Percentiles rank a stretch among this genome's conserved stretches.
These are phyloP conservation scores for Pochonia chlamydosporia DNA, from an alignment of 2,329 filamentous ascomycete species.

Conservation along the genomic window DNA sequence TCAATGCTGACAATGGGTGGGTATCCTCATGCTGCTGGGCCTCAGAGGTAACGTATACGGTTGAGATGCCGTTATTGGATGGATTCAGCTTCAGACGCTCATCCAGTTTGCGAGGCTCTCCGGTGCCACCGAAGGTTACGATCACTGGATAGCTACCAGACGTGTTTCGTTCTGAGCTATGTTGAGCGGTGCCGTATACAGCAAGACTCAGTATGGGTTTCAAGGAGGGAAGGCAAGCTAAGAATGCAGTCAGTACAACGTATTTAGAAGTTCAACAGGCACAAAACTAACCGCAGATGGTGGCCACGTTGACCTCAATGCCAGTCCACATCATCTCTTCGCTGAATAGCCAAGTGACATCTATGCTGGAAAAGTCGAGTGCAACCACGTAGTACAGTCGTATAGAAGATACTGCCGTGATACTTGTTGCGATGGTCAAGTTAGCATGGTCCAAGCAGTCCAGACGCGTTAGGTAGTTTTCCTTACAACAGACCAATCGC, in stretches of 20 bases:
- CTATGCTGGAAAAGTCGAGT: conserved; percentile 7
- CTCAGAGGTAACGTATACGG: too few relatives aligned
- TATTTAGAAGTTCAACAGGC: neutral
- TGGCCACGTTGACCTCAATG: conserved; percentile 10
- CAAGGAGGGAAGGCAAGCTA: conserved; percentile 43
- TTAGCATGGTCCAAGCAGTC: neutral
- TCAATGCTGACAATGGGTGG: too few relatives aligned
- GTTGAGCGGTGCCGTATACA: conserved; percentile 65
- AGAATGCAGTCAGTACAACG: conserved; percentile 35
- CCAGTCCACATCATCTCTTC: conserved; percentile 12
- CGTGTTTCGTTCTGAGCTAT: too few relatives aligned
- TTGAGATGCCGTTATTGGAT: too few relatives aligned
- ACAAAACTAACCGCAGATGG: conserved; percentile 8
- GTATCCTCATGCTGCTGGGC: too few relatives aligned
- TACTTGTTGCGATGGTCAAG: neutral
- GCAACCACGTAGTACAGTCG: conserved; percentile 6
- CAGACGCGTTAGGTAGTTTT: neutral
- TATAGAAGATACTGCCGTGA: conserved; percentile 6
- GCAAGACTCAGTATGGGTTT: conserved; percentile 59
- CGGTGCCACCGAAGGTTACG: too few relatives aligned
- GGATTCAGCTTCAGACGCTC: too few relatives aligned
- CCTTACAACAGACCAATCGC: conserved; percentile 17
- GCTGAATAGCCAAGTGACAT: conserved; percentile 12
- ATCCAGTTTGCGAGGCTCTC: too few relatives aligned
- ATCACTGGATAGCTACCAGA: too few relatives aligned